Conservation (phyloP, 768 basidiomycete genomes). For the Leucocoprinus leucothites region DNA sequence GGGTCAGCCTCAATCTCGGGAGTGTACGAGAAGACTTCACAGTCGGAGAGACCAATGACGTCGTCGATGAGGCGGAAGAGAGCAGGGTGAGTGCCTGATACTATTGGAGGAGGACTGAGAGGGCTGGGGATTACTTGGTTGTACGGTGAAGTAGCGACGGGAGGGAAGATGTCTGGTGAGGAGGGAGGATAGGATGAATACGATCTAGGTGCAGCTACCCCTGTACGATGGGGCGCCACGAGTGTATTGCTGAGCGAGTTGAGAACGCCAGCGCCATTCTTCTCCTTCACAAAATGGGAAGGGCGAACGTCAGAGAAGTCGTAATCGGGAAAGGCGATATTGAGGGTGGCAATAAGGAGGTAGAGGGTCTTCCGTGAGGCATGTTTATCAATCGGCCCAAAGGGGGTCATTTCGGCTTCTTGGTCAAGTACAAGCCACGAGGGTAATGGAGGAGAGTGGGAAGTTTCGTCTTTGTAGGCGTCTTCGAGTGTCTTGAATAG, state of each 20-base stretch:
- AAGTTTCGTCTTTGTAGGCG: conserved; percentile 78
- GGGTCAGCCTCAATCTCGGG: conserved; percentile 95
- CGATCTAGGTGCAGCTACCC: conserved; percentile 66
- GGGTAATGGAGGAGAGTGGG: conserved; percentile 80
- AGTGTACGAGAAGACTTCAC: conserved; percentile 92
- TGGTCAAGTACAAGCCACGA: conserved; percentile 71
- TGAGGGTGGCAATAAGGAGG: conserved; percentile 93
- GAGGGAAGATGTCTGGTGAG: conserved; percentile 69
- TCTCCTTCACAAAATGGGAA: conserved; percentile 85
- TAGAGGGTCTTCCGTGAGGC: conserved; percentile 89
- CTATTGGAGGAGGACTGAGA: conserved; percentile 67
- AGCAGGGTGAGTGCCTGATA: conserved; percentile 84
- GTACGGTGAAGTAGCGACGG: conserved; percentile 69
- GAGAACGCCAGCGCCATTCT: conserved; percentile 74
- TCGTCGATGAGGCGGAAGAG: conserved; percentile 87
- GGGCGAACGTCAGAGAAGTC: conserved; percentile 94
- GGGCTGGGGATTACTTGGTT: conserved; percentile 58
- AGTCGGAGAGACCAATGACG: conserved; percentile 85
- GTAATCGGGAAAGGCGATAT: conserved; percentile 96
- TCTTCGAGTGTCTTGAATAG: conserved; percentile 91
- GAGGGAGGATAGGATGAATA: conserved; percentile 87
- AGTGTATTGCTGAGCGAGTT: conserved; percentile 84
- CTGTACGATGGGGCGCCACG: conserved; percentile 66
- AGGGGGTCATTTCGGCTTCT: conserved; percentile 79
- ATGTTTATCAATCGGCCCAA: conserved; percentile 87